phyloP scores from a whole-genome alignment of 805 yeast genomes.

The Hermanozyma aechmeae region DNA sequence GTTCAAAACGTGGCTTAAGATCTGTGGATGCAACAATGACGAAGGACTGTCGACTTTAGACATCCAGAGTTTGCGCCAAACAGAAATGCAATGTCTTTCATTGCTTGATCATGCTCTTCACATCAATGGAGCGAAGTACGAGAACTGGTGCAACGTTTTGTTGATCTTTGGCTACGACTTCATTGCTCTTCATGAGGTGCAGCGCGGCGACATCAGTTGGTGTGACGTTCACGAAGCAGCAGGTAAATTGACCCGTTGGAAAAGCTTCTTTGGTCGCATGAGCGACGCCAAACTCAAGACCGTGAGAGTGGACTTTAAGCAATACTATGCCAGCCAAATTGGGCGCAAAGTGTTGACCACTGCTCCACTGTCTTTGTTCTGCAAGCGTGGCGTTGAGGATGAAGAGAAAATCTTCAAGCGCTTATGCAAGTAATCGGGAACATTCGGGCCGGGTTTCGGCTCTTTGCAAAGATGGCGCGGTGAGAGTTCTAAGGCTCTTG shows the following conservation, averaged over 20 bases:
- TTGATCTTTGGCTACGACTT: slow-evolving; percentile 36
- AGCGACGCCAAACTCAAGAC: slow-evolving; percentile 5
- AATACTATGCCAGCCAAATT: slow-evolving; percentile 12
- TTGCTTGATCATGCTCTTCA: slow-evolving; percentile 49
- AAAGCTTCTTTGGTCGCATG: slow-evolving; percentile 8
- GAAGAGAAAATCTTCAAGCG: too few relatives aligned
- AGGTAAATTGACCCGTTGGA: slow-evolving; percentile 9
- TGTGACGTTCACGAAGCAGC: slow-evolving; percentile 5
- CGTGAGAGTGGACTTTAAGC: slow-evolving; percentile 9
- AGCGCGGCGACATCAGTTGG: slow-evolving; percentile 12
- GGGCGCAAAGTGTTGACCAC: slow-evolving; percentile 10
- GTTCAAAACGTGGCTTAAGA: slow-evolving; percentile 63
- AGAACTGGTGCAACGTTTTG: slow-evolving; percentile 36
- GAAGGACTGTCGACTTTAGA: slow-evolving; percentile 23
- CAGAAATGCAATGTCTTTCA: slow-evolving; percentile 47
- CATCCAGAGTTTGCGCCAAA: slow-evolving; percentile 34
- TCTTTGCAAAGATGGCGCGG: too few relatives aligned
- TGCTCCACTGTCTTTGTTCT: too few relatives aligned
- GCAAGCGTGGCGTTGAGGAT: too few relatives aligned
- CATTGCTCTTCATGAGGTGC: slow-evolving; percentile 24
- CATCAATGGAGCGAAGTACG: slow-evolving; percentile 40
- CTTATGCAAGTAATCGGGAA: too few relatives aligned
- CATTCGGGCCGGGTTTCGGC: too few relatives aligned
- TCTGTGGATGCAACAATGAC: slow-evolving; percentile 43
- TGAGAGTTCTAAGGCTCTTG: too few relatives aligned